phyloP scores from a whole-genome alignment of 2,329 filamentous ascomycete species.

The Scedosporium dehoogii region DNA sequence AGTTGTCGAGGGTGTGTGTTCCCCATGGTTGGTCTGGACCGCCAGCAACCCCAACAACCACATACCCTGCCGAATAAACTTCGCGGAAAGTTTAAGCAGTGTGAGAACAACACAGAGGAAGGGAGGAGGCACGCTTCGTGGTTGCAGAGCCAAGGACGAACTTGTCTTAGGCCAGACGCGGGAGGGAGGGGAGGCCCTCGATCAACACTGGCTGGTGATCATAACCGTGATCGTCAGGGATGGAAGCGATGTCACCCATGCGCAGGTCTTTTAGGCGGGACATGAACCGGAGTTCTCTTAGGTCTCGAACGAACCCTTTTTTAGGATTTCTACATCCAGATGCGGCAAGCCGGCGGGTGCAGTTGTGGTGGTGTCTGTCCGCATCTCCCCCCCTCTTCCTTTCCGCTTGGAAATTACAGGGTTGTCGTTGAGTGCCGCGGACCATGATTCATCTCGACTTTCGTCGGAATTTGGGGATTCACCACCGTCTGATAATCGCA shows the following conservation, averaged over 20 bases:
- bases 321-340: background rate
- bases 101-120: too few relatives aligned
- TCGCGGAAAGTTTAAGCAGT: too few relatives aligned
- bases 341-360: background rate
- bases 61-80: too few relatives aligned
- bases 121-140: too few relatives aligned
- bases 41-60: too few relatives aligned
- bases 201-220: conserved; percentile 1
- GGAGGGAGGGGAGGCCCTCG: background rate
- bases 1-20: too few relatives aligned
- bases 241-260: conserved; percentile 3
- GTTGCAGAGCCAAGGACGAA: background rate
- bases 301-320: background rate
- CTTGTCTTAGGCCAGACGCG: background rate
- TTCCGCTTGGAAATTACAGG: conserved; percentile 5
- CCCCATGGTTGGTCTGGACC: too few relatives aligned
- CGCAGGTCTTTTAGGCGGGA: background rate
- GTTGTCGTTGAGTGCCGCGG: conserved; percentile 1
- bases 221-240: conserved; percentile 1
- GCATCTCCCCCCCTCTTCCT: background rate
- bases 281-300: background rate
- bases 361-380: background rate
- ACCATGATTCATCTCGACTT: background rate
- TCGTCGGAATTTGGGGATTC: background rate
- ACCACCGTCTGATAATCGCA: conserved; percentile 4